Evolutionary conservation across 352 stramenopile genomes (phyloP), one percentile per base, ranked within the genome.

Genomic region (Peronospora destructor): DNA sequence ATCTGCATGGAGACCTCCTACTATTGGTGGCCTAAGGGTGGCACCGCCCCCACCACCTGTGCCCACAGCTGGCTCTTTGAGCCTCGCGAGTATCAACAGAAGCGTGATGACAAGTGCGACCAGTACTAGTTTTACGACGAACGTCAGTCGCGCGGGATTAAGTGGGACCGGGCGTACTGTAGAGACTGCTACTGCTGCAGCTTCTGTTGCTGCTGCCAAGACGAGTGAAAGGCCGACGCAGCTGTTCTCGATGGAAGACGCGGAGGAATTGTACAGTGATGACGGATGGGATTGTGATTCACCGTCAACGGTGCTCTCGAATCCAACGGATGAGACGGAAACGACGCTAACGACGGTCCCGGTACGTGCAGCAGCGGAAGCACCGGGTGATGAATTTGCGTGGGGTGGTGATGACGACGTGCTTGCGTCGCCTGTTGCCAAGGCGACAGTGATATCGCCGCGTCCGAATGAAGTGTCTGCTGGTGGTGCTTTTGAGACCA

Each of bases 221-320:
- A 13, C 41, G 12, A 59, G 16, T 32, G 40, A 19, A 16, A 39
- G 23, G 49, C 55, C 64, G 45, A 68, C 46, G 41, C 42, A 87
- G 40, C 56, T 91, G 17, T 87, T 91, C 45, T 84, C 75, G 12
- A 91, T 91, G 73, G 78, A 88, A 32, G 72, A 84, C 23, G 36
- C 61, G 8, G 66, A 71, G n/a, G 77, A 89, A 30, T 49, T 76
- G 23, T 83, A 86, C 32, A 80, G 61, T 48, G 74, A 87, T 39
- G 80, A 91, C 30, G 77, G 70, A 2, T 91, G 80, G 80, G 67
- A 77, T 4, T 74, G 68, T 25, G 77, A 87, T 53, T 91, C 77
- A 33, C 80, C 73, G 5, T 84, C 80, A 16, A 65, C 68, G 3
- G 77, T 91, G 52, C 60, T 91, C 11, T 84, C 71, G 10, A 66